Evolutionary conservation across 331 rosid genomes (phyloP).

Genomic region (Malus hybrid): DNA sequence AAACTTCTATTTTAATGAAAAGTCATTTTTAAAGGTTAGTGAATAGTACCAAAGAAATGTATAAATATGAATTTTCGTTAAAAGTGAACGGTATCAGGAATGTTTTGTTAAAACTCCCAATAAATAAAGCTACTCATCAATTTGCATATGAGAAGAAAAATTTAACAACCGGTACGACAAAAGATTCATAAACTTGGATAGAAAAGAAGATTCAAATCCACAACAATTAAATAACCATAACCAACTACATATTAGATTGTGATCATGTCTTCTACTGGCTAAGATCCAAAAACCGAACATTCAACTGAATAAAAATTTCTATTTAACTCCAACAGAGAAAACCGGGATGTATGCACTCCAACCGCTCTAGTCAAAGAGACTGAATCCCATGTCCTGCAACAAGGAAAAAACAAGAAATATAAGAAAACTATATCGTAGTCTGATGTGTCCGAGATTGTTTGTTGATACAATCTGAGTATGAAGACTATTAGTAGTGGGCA

Average conservation of each 20-base stretch:
- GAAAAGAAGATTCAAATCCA: neutral
- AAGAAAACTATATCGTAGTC: neutral
- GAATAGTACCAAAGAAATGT: too few relatives aligned
- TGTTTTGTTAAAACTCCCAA: too few relatives aligned
- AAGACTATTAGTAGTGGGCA: neutral
- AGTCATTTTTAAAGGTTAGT: too few relatives aligned
- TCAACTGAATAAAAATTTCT: neutral
- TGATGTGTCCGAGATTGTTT: neutral
- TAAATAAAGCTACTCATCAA: neutral
- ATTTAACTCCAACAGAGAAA: neutral
- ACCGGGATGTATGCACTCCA: neutral
- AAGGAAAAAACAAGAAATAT: neutral
- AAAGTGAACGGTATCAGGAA: too few relatives aligned
- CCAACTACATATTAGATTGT: neutral
- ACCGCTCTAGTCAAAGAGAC: conserved; percentile 61
- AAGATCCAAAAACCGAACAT: neutral
- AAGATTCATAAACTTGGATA: neutral
- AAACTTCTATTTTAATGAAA: too few relatives aligned
- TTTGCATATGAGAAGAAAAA: neutral
- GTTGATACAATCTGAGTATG: neutral
- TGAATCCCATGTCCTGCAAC: conserved; percentile 80
- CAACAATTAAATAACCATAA: neutral
- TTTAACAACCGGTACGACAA: neutral
- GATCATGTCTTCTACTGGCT: neutral
- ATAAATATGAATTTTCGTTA: too few relatives aligned